These are phyloP conservation scores for Diutina rugosa DNA, from an alignment of 1,139 yeast genomes.

Conservation along the genomic window DNA sequence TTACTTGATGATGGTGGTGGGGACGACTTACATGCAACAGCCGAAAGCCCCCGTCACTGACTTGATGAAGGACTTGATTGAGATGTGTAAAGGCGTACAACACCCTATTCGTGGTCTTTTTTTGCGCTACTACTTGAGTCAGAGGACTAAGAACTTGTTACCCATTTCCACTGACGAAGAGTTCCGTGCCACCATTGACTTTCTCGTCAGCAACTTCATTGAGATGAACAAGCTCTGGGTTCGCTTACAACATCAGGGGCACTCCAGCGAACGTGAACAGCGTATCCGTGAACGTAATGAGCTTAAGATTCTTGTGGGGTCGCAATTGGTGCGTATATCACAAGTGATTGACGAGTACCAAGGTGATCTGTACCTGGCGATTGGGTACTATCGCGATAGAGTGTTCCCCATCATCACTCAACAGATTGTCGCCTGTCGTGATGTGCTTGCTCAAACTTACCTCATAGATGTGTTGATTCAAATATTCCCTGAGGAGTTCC, in stretches of 20 bases:
- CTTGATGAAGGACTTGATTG: conserved; percentile 91
- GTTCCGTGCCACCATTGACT: conserved; percentile 53
- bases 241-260: conserved; percentile 91
- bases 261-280: conserved; percentile 65
- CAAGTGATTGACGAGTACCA: conserved; percentile 63
- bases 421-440: conserved; percentile 87
- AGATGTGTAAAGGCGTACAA: conserved; percentile 97
- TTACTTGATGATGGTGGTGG: conserved; percentile 91
- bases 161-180: conserved; percentile 36
- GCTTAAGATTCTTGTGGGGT: conserved; percentile 82
- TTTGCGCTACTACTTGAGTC: conserved; percentile 77
- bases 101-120: conserved; percentile 88
- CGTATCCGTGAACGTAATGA: conserved; percentile 76
- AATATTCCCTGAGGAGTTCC: conserved; percentile 90
- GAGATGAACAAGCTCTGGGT: conserved; percentile 99
- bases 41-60: conserved; percentile 75
- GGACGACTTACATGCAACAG: conserved; percentile 73
- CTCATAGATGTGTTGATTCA: conserved; percentile 82
- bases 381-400: conserved; percentile 41
- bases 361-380: conserved; percentile 19
- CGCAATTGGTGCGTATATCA: conserved; percentile 78
- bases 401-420: conserved; percentile 76
- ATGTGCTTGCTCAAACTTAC: conserved; percentile 84
- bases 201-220: conserved; percentile 74
- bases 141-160: conserved; percentile 62